These are phyloP conservation scores for Mariannaea elegans DNA, from an alignment of 2,329 filamentous ascomycete genomes.

Conservation along the genomic window DNA sequence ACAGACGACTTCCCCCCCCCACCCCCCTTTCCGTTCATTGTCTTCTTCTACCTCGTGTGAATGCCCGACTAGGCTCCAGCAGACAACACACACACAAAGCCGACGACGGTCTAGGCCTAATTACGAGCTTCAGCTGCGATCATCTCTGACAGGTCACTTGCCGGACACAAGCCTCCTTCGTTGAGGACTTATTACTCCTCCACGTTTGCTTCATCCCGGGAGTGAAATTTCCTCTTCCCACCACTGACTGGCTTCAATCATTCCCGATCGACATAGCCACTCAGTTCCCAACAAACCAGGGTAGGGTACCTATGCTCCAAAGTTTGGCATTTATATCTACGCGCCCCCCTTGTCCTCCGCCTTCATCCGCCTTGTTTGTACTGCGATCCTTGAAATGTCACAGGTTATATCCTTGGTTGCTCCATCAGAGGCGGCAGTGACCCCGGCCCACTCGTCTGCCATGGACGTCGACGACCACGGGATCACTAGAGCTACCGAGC, in stretches of 20 bases:
- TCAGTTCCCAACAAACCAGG: constrained; percentile 5
- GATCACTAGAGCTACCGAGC: constrained; percentile 30
- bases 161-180: background rate
- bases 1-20: constrained; percentile 7
- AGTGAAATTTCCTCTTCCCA: background rate
- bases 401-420: constrained; percentile 41
- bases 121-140: background rate
- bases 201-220: background rate
- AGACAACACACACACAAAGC: constrained; percentile 12
- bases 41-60: constrained; percentile 30
- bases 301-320: constrained; percentile 17
- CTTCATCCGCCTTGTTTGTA: constrained; percentile 30
- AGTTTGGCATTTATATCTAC: constrained; percentile 1
- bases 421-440: constrained; percentile 37
- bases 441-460: constrained; percentile 36
- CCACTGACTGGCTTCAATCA: background rate
- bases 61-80: constrained; percentile 23
- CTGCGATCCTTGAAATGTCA: constrained; percentile 35
- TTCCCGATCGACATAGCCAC: constrained; percentile 17
- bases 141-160: background rate
- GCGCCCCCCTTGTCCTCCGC: constrained; percentile 8
- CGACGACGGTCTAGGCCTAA: background rate
- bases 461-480: constrained; percentile 35
- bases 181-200: constrained; percentile 1
- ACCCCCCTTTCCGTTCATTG: constrained; percentile 35